phyloP scores from a whole-genome alignment of 2,329 filamentous ascomycete species.

The Fusarium sp. region DNA sequence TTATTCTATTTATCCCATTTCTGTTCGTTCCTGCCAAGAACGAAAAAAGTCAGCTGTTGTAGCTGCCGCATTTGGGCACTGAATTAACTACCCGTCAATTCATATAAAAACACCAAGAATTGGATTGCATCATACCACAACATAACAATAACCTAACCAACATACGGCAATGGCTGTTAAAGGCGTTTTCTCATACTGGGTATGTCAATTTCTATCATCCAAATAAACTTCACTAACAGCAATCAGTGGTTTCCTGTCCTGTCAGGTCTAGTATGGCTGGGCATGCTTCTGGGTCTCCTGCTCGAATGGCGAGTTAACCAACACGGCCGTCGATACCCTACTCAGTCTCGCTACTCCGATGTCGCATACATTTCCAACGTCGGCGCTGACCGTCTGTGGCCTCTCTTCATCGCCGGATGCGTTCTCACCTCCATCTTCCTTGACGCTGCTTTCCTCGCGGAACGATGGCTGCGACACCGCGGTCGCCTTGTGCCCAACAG shows the following conservation, averaged over 20 bases:
- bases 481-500: constrained; percentile 83
- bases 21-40: constrained; percentile 9
- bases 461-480: constrained; percentile 86
- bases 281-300: constrained; percentile 76
- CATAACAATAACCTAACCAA: not conserved
- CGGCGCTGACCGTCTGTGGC: constrained; percentile 72
- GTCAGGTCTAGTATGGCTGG: constrained; percentile 73
- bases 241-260: constrained; percentile 73
- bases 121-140: not conserved
- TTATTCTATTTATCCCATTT: not conserved
- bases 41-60: not conserved
- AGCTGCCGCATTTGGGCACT: constrained; percentile 10
- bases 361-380: constrained; percentile 82
- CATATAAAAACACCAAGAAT: constrained; percentile 1
- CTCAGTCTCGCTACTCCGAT: constrained; percentile 67
- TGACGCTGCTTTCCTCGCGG: constrained; percentile 81
- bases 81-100: not conserved
- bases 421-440: constrained; percentile 81
- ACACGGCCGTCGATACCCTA: constrained; percentile 67
- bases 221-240: constrained; percentile 35
- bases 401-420: constrained; percentile 81
- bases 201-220: constrained; percentile 34
- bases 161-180: constrained; percentile 47
- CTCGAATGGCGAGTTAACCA: constrained; percentile 74
- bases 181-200: constrained; percentile 56